A percentile compares a stretch with the other conserved stretches of the same genome.
Evolutionary conservation across 306 rosid genomes (phyloP).

Genomic region (Amphicarpaea edgeworthii): DNA sequence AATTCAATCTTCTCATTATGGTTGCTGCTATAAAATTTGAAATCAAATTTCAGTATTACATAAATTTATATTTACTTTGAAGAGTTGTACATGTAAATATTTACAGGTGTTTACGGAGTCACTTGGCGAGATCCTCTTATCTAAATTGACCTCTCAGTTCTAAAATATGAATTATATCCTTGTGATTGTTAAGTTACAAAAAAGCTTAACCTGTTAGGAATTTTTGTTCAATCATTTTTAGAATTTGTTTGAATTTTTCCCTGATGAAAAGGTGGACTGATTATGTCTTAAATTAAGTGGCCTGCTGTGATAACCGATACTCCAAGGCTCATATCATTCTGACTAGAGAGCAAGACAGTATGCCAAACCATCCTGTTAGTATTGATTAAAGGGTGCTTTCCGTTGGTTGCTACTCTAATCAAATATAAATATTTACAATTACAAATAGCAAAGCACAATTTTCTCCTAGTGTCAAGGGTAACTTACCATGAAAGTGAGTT

Average conservation of each 20-base stretch:
- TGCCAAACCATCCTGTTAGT: background rate
- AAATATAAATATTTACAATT: background rate
- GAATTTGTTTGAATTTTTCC: background rate
- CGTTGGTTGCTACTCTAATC: background rate
- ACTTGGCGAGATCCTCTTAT: background rate
- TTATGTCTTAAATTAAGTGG: background rate
- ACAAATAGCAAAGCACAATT: constrained; percentile 11
- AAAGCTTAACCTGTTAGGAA: background rate
- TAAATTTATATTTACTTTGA: background rate
- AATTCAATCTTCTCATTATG: background rate
- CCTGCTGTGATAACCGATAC: background rate
- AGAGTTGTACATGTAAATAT: background rate
- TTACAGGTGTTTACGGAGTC: background rate
- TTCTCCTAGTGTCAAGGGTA: constrained; percentile 3
- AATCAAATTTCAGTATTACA: background rate
- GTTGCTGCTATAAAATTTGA: constrained; percentile 1
- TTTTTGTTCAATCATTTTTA: background rate
- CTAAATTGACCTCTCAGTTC: background rate
- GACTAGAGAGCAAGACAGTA: no score
- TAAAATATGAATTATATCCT: background rate
- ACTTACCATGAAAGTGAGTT: background rate
- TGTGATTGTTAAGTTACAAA: background rate
- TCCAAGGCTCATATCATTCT: background rate
- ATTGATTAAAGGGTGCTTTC: background rate
- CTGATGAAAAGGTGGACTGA: constrained; percentile 9